Evolutionary conservation across 352 stramenopile genomes (phyloP), one percentile per base, ranked within the genome.

Genomic region (Phytophthora sansomeana): DNA sequence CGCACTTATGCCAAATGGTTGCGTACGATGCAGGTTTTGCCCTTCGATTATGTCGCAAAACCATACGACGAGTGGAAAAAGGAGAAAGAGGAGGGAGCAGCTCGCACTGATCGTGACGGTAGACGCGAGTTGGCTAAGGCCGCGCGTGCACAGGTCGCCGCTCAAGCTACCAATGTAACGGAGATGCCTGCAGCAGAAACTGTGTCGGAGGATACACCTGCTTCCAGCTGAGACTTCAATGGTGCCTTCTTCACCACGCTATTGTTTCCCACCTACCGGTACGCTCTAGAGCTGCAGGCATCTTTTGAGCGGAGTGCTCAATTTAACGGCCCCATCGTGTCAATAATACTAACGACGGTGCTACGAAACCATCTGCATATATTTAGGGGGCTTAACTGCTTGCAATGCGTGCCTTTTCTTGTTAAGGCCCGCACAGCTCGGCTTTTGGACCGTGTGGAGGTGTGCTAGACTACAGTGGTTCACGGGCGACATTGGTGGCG

Each of bases 1-100:
- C 86, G 83, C 30, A 91, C 86, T 42, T 96, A 94, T 58, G 85
- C 85, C 53, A 90, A 89, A 57, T 96, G 88, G 88, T 61, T 96
- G 54, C 76, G 83, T 26, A 81, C 81, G 43, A 77, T 96, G 43
- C 83, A 89, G 35, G 47, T 72, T 14, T 63, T 95, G 52, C 87
- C 88, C 26, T 94, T 93, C 33, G 68, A 81, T 53, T 96, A 96
- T 57, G 57, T 78, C 9, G 62, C 74, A 14, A 83, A 83, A 49
- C 65, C 83, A 17, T 86, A 86, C 35, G 53, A 71, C 17, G 75
- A 82, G 59, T 96, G 87, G 87, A 93, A 93, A 54, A 72, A 71
- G 19, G 83, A 90, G 46, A 95, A 95, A 54, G 85, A 92, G 61
- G 83, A 86, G 4, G 69, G 83, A 49, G 70, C 80, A 1, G 49